Evolutionary conservation across 495 filamentous ascomycete genomes (phyloP).

Genomic region (Ascobolus immersus): DNA sequence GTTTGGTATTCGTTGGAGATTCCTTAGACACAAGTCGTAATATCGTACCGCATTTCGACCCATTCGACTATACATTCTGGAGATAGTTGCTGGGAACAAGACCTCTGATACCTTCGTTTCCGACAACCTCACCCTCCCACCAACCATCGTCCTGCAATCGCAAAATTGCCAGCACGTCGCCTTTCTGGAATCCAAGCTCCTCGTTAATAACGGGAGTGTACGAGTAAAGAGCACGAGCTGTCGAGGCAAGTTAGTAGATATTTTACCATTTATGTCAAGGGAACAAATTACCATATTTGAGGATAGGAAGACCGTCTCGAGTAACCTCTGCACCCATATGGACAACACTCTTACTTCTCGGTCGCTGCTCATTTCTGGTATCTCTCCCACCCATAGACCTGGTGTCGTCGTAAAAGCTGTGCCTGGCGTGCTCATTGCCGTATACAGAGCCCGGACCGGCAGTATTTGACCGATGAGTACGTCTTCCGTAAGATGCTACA

Average conservation of each 20-base stretch:
- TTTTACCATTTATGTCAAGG: background rate
- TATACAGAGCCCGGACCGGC: no score
- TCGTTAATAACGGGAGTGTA: conserved; percentile 87
- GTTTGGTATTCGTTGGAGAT: no score
- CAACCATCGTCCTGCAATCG: conserved; percentile 92
- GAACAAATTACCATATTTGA: conserved; percentile 71
- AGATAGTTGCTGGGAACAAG: conserved; percentile 95
- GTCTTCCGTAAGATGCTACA: no score
- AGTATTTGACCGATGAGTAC: no score
- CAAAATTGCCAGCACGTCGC: conserved; percentile 71
- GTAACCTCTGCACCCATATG: conserved; percentile 36
- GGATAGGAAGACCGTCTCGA: conserved; percentile 68
- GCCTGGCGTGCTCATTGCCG: conserved; percentile 10
- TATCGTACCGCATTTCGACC: no score
- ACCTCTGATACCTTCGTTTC: conserved; percentile 44
- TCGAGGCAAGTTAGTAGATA: conserved; percentile 4
- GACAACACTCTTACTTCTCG: conserved; percentile 60
- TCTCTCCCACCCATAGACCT: conserved; percentile 8
- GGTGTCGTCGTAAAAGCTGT: conserved; percentile 12
- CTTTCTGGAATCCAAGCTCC: conserved; percentile 80
- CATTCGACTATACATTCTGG: conserved; percentile 31
- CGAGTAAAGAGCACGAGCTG: conserved; percentile 80
- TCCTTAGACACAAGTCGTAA: no score
- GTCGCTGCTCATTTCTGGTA: conserved; percentile 18
- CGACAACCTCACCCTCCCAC: conserved; percentile 94